phyloP scores from a whole-genome alignment of 768 basidiomycete genomes.

The Panaeolus cyanescens region DNA sequence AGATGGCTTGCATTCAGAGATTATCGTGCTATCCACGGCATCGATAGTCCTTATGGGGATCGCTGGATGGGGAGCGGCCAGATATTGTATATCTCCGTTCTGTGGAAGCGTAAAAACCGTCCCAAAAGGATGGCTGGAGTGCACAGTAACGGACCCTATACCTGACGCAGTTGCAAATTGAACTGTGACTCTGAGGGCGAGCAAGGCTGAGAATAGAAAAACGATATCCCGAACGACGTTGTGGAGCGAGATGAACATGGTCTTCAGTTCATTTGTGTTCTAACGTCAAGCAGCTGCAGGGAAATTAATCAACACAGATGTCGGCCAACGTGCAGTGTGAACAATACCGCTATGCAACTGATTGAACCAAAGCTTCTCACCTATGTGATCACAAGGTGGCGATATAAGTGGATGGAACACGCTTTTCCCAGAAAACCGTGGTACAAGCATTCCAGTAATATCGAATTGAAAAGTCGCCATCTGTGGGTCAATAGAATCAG shows the following conservation, averaged over 20 bases:
- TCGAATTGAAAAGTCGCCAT: no score
- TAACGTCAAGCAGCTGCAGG: background rate
- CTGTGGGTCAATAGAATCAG: no score
- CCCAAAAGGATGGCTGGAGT: background rate
- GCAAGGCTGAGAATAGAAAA: background rate
- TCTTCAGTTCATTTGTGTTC: background rate
- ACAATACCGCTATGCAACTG: no score
- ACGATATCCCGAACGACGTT: background rate
- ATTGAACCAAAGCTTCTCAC: no score
- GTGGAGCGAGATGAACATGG: background rate
- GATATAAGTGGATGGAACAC: no score
- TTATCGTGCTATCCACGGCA: background rate
- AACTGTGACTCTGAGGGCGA: background rate
- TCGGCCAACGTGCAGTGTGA: background rate
- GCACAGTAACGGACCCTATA: background rate
- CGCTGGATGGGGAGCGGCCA: background rate
- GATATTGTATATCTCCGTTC: conserved; percentile 1
- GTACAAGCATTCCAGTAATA: no score
- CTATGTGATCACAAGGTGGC: no score
- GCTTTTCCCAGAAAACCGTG: no score
- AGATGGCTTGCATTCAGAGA: background rate
- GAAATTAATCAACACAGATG: background rate
- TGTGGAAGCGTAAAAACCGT: background rate
- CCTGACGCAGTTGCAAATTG: background rate
- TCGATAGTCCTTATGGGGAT: background rate